A percentile compares a stretch with the other conserved stretches of the same genome.
These are phyloP conservation scores for Sclerotinia subarctica DNA, from an alignment of 2,329 filamentous ascomycete genomes.

Conservation along the genomic window DNA sequence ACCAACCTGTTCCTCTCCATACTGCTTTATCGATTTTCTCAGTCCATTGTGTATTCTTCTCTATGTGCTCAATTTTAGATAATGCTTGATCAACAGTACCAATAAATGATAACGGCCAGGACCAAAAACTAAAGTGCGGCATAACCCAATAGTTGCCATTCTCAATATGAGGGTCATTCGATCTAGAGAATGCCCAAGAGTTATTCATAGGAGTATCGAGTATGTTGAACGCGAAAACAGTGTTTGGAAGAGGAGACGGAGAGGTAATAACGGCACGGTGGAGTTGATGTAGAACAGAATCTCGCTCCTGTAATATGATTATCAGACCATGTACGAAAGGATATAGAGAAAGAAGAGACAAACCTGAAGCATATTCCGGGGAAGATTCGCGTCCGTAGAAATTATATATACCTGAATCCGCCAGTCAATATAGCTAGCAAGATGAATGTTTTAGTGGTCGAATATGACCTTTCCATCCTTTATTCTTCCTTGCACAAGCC, in stretches of 20 bases:
- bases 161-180: constrained; percentile 41
- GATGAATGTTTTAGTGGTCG: background rate
- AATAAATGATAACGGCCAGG: constrained; percentile 52
- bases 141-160: constrained; percentile 47
- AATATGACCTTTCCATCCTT: constrained; percentile 42
- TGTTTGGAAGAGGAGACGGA: constrained; percentile 47
- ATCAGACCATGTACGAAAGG: constrained; percentile 23
- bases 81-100: constrained; percentile 44
- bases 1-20: constrained; percentile 53
- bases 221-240: constrained; percentile 52
- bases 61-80: constrained; percentile 41
- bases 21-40: constrained; percentile 45
- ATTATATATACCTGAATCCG: constrained; percentile 45
- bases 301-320: constrained; percentile 42
- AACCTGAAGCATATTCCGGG: constrained; percentile 44
- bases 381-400: constrained; percentile 43
- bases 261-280: constrained; percentile 51
- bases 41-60: constrained; percentile 35
- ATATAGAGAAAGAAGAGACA: constrained; percentile 24
- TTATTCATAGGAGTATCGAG: constrained; percentile 48
- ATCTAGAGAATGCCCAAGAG: constrained; percentile 48
- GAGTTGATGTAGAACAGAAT: constrained; percentile 53
- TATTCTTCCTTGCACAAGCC: constrained; percentile 45
- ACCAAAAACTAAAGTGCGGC: constrained; percentile 56
- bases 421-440: background rate